Percentiles rank a stretch among this genome's conserved stretches.
These are phyloP conservation scores for Phytophthora ramorum DNA, from an alignment of 352 stramenopile genomes.

Conservation along the genomic window DNA sequence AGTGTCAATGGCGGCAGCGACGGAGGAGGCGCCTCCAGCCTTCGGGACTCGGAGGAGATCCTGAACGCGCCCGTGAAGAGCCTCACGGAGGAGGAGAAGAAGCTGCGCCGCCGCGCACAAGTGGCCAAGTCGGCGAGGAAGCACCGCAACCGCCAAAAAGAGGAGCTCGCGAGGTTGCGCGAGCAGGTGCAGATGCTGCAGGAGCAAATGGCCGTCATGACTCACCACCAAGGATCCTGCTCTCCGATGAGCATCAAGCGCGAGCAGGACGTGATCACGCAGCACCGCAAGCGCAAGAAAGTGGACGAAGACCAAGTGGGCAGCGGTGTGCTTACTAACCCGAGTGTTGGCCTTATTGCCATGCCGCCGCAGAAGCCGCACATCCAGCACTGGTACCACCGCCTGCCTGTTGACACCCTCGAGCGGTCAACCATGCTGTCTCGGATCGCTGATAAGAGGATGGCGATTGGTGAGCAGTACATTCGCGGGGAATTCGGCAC, in stretches of 20 bases:
- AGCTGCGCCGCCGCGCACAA: constrained; percentile 77
- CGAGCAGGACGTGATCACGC: constrained; percentile 64
- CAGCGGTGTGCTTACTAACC: constrained; percentile 38
- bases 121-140: constrained; percentile 86
- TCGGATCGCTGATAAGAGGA: constrained; percentile 61
- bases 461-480: constrained; percentile 59
- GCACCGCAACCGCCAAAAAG: constrained; percentile 84
- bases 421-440: constrained; percentile 57
- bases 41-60: constrained; percentile 78
- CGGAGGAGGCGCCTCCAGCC: constrained; percentile 10
- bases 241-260: constrained; percentile 52
- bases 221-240: constrained; percentile 43
- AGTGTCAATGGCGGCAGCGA: constrained; percentile 51
- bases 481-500: constrained; percentile 60
- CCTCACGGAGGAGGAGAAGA: constrained; percentile 87
- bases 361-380: constrained; percentile 33
- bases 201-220: constrained; percentile 83
- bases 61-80: constrained; percentile 82
- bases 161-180: constrained; percentile 72
- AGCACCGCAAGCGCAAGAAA: constrained; percentile 82
- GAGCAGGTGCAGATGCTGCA: constrained; percentile 81
- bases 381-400: constrained; percentile 77
- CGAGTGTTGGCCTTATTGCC: constrained; percentile 14
- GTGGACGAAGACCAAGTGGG: constrained; percentile 38
- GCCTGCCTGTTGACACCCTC: constrained; percentile 66